Evolutionary conservation across 2,329 filamentous ascomycete genomes (phyloP), one percentile per base, ranked within the genome.

Genomic region (Ilyonectria robusta): DNA sequence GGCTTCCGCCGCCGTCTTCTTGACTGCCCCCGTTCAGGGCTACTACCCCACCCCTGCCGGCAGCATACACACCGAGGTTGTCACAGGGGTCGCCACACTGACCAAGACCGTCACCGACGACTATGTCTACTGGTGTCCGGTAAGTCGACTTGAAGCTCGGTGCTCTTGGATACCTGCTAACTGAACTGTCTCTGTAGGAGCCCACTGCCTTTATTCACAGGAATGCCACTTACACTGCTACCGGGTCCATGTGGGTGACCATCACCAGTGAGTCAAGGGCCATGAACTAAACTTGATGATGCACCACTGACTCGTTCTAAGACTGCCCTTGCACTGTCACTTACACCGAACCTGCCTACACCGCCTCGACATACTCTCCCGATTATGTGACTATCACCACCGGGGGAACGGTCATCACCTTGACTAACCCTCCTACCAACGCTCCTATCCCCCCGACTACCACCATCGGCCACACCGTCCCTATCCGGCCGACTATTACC

Each of bases 241-340:
- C 81, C 21, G 68, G 76, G 68, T 76, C 79, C 31, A 83, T 81
- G 37, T 83, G 80, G 47, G 59, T 86, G 63, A 85, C 84, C 69
- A 77, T 86, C 70, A 84, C 81, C 59, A 83, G 83, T 84, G 75
- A 74, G 82, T 74, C 40, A 21, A 31, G 31, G 29, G 6, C 53
- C 6, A 35, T 5, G 15, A 6, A 13, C 1, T 13, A 29, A 11
- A 4, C 5, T 13, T 9, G 11, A 31, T 47, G 55, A 29, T 23
- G 19, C 17, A 2, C n/a, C 11, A 65, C 77, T 82, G 67, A 82
- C 72, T 21, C 54, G 26, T 8, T 11, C 11, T 2, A 48, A 84
- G 83, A 85, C 79, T 86, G 84, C 72, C 84, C 84, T 60, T 85
- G 84, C 74, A 84, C 82, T 40, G 69, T 85, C 58, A 82, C 79